Evolutionary conservation across 805 yeast species (phyloP).

Genomic region (Lachancea quebecensis): DNA sequence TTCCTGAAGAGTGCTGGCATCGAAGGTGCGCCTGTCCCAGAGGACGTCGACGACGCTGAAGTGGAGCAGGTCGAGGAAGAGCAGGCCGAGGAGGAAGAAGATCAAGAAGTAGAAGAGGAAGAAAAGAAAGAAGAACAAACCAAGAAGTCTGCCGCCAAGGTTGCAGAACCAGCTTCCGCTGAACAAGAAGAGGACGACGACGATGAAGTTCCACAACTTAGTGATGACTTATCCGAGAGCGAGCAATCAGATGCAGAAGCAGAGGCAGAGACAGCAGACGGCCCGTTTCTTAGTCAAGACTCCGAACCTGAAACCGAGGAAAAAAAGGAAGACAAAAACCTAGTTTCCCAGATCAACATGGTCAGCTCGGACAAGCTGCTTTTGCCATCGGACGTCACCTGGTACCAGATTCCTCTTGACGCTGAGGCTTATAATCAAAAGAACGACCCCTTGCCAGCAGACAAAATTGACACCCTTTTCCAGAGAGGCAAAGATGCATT

Average conservation of each 20-base stretch:
- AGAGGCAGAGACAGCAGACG: slow-evolving; percentile 16
- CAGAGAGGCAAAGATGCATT: slow-evolving; percentile 61
- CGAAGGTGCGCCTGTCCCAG: slow-evolving; percentile 32
- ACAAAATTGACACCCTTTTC: slow-evolving; percentile 53
- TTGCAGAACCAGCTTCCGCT: slow-evolving; percentile 20
- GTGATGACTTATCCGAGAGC: slow-evolving; percentile 13
- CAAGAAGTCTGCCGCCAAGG: slow-evolving; percentile 24
- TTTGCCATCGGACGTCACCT: slow-evolving; percentile 59
- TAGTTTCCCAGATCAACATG: slow-evolving; percentile 30
- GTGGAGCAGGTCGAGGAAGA: slow-evolving; percentile 27
- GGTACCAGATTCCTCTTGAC: slow-evolving; percentile 61
- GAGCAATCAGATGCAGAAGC: slow-evolving; percentile 4
- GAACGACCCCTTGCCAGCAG: slow-evolving; percentile 33
- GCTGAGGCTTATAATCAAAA: slow-evolving; percentile 18
- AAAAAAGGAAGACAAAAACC: slow-evolving; percentile 27
- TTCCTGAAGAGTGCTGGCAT: slow-evolving; percentile 69
- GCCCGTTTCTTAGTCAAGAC: slow-evolving; percentile 15
- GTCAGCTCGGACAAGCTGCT: slow-evolving; percentile 50
- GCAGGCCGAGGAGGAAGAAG: slow-evolving; percentile 22
- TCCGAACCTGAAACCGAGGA: slow-evolving; percentile 16
- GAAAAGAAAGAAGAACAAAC: slow-evolving; percentile 25
- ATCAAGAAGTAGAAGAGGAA: slow-evolving; percentile 22
- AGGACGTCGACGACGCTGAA: slow-evolving; percentile 28
- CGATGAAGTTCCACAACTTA: slow-evolving; percentile 11
- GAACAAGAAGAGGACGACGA: slow-evolving; percentile 12